Base-by-base conservation (phyloP, 2,329 filamentous ascomycete genomes). In the Diaporthe humulicola region DNA sequence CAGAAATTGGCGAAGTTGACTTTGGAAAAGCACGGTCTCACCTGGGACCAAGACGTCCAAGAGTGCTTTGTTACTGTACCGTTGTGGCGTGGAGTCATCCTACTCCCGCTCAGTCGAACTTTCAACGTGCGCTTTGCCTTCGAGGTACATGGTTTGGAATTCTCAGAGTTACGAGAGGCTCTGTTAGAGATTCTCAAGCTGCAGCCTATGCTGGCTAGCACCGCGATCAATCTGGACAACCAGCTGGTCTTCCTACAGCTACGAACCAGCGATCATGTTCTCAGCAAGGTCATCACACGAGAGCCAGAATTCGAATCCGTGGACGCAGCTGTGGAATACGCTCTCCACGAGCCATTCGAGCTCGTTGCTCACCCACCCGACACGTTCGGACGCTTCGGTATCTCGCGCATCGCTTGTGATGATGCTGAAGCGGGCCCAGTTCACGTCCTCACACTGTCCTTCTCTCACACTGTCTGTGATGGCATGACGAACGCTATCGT, bases 41-140 rank as follows among this genome's bases (percentile, higher is more conserved):
- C 30, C 4, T 67, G 64, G 64, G 64, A 67, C 25, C 22, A 36
- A 2, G 64, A 67, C 10, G 64, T 67, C 30, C 30, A 28, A 30
- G 64, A 67, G 30, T 67, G 64, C n/a, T 67, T 38, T 28, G 8
- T 19, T 15, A 3, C 64, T 4, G 3, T 36, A 2, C 64, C 64
- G 2, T 6, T 67, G 22, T 52, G 42, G 42, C 4, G 12, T 17
- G 64, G 12, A 17, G 28, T 33, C 22, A 10, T 67, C 4, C 45
- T 52, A 1, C 64, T 67, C 22, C 64, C 64, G 3, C 42, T n/a
- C 3, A 67, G 45, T 9, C 64, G 64, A 7, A 67, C 42, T 38
- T 52, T 52, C 33, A 67, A 67, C 33, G n/a, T 67, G 14, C 64
- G 64, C 10, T 67, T 67, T 52, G 64, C 64, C 19, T 67, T 67